phyloP scores from a whole-genome alignment of 306 rosid genomes.

The Malus domestica region ASM211411v1 NC_041805.1:21735501-21736000 shows the following conservation, averaged over 20 bases:
- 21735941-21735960: too few relatives aligned
- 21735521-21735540: not conserved
- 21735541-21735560: not conserved
- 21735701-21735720: not conserved
- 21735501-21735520: not conserved
- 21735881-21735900: too few relatives aligned
- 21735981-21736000: not conserved
- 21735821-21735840: too few relatives aligned
- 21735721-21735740: not conserved
- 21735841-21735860: too few relatives aligned
- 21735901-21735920: too few relatives aligned
- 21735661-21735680: not conserved
- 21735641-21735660: not conserved
- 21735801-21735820: too few relatives aligned
- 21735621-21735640: not conserved
- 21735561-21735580: not conserved
- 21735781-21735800: not conserved
- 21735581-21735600: slow-evolving; percentile 4
- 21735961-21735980: too few relatives aligned
- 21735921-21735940: too few relatives aligned
- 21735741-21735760: not conserved
- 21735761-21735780: not conserved
- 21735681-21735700: not conserved
- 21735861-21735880: too few relatives aligned
- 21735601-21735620: not conserved